A percentile compares a stretch with the other conserved stretches of the same genome.
Conservation (phyloP, 2,329 filamentous ascomycete genomes). For the Kalmusia sp. region DNA sequence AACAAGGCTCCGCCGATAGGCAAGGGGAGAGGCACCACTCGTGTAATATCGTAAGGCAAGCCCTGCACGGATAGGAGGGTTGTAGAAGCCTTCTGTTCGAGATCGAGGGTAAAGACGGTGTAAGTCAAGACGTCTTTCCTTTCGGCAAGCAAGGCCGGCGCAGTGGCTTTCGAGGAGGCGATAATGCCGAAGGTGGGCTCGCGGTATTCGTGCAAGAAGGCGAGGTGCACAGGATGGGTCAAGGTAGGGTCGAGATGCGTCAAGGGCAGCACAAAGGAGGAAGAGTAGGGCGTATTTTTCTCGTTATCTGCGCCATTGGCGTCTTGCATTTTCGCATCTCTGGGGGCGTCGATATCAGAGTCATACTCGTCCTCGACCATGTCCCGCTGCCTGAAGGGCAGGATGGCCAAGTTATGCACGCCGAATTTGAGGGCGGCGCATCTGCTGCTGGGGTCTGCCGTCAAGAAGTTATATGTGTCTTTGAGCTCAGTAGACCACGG, state of each 20-base stretch:
- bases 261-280: constrained; percentile 92
- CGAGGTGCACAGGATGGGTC: constrained; percentile 87
- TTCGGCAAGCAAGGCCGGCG: constrained; percentile 74
- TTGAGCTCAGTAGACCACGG: constrained; percentile 82
- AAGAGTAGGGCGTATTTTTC: constrained; percentile 74
- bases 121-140: constrained; percentile 87
- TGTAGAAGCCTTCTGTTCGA: constrained; percentile 92
- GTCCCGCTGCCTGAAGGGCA: constrained; percentile 88
- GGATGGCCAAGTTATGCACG: constrained; percentile 83
- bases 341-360: constrained; percentile 72
- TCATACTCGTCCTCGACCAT: constrained; percentile 93
- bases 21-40: constrained; percentile 80
- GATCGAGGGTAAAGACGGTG: constrained; percentile 92
- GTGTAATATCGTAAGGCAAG: constrained; percentile 86
- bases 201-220: constrained; percentile 95
- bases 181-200: constrained; percentile 97
- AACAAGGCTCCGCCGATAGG: constrained; percentile 90
- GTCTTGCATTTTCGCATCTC: constrained; percentile 36
- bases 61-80: constrained; percentile 85
- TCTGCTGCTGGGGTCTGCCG: constrained; percentile 87
- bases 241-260: constrained; percentile 87
- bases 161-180: constrained; percentile 76
- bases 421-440: constrained; percentile 96
- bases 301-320: constrained; percentile 48
- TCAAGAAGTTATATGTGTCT: constrained; percentile 80